Percentiles rank a stretch among this genome's conserved stretches.
Evolutionary conservation across 2,329 filamentous ascomycete species (phyloP).

Genomic region (Ophiostoma triangulosporum): DNA sequence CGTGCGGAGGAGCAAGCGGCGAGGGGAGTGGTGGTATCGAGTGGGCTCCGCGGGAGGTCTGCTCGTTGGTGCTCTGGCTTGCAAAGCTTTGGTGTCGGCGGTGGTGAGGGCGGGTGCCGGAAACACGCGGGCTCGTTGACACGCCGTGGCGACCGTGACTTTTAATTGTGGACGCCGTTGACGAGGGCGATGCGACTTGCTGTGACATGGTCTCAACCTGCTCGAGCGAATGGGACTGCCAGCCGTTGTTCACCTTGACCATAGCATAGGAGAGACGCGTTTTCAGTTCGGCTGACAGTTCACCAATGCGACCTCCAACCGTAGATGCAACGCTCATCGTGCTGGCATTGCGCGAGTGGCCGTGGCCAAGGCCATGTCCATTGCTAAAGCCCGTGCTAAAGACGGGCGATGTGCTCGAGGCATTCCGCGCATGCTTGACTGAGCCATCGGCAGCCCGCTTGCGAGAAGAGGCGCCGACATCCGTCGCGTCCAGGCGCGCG

Average conservation of each 20-base stretch:
- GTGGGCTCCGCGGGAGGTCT: not conserved
- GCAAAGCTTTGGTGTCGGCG: constrained; percentile 17
- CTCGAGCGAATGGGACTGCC: constrained; percentile 65
- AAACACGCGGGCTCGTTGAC: constrained; percentile 41
- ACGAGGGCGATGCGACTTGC: constrained; percentile 45
- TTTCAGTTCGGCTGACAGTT: constrained; percentile 69
- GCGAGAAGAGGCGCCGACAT: constrained; percentile 30
- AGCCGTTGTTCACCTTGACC: constrained; percentile 82
- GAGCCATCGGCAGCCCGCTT: constrained; percentile 69
- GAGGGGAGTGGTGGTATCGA: constrained; percentile 9
- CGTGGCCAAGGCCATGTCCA: constrained; percentile 13
- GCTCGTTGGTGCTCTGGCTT: constrained; percentile 7
- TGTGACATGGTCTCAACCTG: constrained; percentile 61
- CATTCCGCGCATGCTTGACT: constrained; percentile 41
- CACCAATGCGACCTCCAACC: constrained; percentile 58
- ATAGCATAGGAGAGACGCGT: constrained; percentile 84
- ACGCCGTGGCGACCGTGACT: constrained; percentile 36
- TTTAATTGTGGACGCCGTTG: constrained; percentile 41
- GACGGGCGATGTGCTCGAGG: constrained; percentile 32
- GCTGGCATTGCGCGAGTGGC: constrained; percentile 61
- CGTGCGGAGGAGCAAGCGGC: constrained; percentile 9
- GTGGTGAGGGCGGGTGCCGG: constrained; percentile 22
- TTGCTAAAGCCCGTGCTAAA: constrained; percentile 16
- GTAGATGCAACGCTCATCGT: constrained; percentile 48
- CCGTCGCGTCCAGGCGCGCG: constrained; percentile 17